These are phyloP conservation scores for Pseudogymnoascus sp. DNA, from an alignment of 2,329 filamentous ascomycete species.

Conservation along the genomic window DNA sequence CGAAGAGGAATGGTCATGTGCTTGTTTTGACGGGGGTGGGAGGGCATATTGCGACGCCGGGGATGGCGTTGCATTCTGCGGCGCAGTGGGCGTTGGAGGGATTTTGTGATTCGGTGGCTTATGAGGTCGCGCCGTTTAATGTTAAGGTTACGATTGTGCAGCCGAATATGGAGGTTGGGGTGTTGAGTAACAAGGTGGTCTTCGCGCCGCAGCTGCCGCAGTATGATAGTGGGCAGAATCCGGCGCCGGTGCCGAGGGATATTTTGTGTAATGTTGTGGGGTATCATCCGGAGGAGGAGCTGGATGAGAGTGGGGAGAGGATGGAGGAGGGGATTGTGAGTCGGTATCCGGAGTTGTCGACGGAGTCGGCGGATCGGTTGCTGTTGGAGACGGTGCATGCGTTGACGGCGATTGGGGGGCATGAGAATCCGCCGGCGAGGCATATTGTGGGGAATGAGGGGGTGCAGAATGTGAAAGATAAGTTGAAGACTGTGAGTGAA, in stretches of 20 bases:
- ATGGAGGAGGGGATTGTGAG: conserved; percentile 38
- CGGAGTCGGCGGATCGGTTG: conserved; percentile 59
- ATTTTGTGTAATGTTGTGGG: conserved; percentile 76
- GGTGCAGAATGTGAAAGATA: conserved; percentile 82
- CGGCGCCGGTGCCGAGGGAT: conserved; percentile 72
- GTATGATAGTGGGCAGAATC: conserved; percentile 60
- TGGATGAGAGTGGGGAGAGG: conserved; percentile 20
- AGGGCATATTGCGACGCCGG: conserved; percentile 86
- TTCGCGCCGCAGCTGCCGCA: conserved; percentile 70
- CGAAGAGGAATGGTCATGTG: conserved; percentile 78
- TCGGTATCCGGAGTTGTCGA: conserved; percentile 66
- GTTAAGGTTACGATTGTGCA: conserved; percentile 94
- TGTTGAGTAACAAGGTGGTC: conserved; percentile 77
- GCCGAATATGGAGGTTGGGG: conserved; percentile 84
- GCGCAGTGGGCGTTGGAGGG: conserved; percentile 93
- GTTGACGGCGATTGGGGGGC: conserved; percentile 82
- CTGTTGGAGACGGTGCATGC: conserved; percentile 87
- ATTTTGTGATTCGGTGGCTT: conserved; percentile 89
- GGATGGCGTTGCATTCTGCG: conserved; percentile 82
- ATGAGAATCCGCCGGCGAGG: conserved; percentile 88
- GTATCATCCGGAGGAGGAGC: conserved; percentile 55
- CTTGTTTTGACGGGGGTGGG: conserved; percentile 84
- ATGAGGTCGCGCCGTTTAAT: conserved; percentile 95
- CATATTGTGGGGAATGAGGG: conserved; percentile 93
- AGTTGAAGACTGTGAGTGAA: conserved; percentile 90